These are phyloP conservation scores for Arthrinium puccinioides DNA, from an alignment of 2,329 filamentous ascomycete genomes.

Conservation along the genomic window DNA sequence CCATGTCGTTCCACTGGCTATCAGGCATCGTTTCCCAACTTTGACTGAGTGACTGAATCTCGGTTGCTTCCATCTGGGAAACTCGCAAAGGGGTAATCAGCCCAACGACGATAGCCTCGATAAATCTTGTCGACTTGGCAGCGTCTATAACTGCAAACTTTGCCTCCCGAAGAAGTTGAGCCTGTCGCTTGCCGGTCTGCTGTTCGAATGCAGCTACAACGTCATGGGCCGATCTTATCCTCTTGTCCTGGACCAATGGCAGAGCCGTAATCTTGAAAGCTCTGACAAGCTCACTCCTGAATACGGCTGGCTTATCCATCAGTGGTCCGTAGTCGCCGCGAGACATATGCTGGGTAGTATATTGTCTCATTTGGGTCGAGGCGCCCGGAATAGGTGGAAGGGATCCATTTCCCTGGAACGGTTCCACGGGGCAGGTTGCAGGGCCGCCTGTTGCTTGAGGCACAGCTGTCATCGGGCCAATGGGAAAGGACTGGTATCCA, in stretches of 20 bases:
- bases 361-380: background rate
- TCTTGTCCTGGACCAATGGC: constrained; percentile 2
- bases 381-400: constrained; percentile 1
- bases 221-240: constrained; percentile 4
- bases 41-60: too few species aligned
- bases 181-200: background rate
- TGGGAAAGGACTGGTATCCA: background rate
- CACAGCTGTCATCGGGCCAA: background rate
- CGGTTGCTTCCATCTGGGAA: constrained; percentile 7
- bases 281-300: constrained; percentile 13
- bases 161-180: constrained; percentile 4
- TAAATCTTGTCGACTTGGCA: constrained; percentile 11
- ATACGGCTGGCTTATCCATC: constrained; percentile 4
- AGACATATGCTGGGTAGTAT: constrained; percentile 1
- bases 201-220: constrained; percentile 11
- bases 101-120: constrained; percentile 13
- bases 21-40: too few species aligned
- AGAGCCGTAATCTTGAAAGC: constrained; percentile 7
- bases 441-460: background rate
- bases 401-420: background rate
- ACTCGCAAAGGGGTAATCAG: constrained; percentile 11
- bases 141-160: constrained; percentile 13
- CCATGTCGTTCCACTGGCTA: too few species aligned
- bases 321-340: background rate
- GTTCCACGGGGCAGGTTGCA: background rate